phyloP scores from a whole-genome alignment of 129 eudicot genomes.

The Helichrysum umbraculigerum region DNA sequence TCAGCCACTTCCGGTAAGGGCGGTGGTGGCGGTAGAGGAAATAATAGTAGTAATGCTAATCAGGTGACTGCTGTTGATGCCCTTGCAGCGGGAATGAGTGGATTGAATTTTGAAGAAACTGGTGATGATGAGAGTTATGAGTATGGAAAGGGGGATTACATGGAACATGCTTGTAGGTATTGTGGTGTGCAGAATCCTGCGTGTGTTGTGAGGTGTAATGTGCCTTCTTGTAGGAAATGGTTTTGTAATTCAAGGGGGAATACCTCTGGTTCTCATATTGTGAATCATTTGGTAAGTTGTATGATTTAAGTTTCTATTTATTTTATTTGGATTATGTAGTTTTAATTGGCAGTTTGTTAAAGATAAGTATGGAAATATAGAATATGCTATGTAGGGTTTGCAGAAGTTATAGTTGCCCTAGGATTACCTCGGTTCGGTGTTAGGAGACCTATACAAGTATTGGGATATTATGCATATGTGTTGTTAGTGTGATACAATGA shows the following conservation, averaged over 20 bases:
- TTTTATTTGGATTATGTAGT: neutral
- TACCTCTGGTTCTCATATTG: slow-evolving; percentile 91
- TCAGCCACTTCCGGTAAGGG: slow-evolving; percentile 37
- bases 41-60: slow-evolving; percentile 24
- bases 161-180: slow-evolving; percentile 84
- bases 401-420: neutral
- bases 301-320: neutral
- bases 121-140: slow-evolving; percentile 60
- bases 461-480: neutral
- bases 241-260: slow-evolving; percentile 92
- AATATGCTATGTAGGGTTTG: slow-evolving; percentile 5
- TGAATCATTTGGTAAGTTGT: slow-evolving; percentile 73
- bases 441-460: neutral
- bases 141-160: slow-evolving; percentile 72
- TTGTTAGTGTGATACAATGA: neutral
- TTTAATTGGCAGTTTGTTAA: neutral
- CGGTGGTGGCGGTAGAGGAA: slow-evolving; percentile 28
- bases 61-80: slow-evolving; percentile 70
- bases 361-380: neutral
- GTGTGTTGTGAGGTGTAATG: slow-evolving; percentile 91
- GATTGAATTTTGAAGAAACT: slow-evolving; percentile 84
- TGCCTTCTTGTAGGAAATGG: slow-evolving; percentile 92
- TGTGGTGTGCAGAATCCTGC: slow-evolving; percentile 96
- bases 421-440: neutral
- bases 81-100: slow-evolving; percentile 88